A percentile compares a stretch with the other conserved stretches of the same genome.
Evolutionary conservation across 2,329 filamentous ascomycete genomes (phyloP).

Genomic region (Lachnellula arida): DNA sequence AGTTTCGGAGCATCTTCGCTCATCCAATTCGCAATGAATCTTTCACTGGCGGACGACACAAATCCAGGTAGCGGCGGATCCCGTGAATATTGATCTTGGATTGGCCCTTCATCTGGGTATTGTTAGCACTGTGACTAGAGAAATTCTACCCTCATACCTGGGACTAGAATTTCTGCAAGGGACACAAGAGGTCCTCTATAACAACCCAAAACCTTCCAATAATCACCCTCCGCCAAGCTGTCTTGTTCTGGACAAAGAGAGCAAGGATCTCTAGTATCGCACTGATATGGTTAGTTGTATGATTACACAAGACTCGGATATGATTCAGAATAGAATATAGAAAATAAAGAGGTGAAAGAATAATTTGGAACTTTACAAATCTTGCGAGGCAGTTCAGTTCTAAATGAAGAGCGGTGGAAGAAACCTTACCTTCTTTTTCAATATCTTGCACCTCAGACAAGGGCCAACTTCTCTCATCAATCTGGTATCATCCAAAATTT

Average conservation of each 20-base stretch:
- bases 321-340: too few species aligned
- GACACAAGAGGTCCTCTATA: background rate
- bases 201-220: conserved; percentile 2
- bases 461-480: background rate
- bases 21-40: background rate
- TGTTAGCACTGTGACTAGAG: background rate
- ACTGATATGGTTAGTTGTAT: background rate
- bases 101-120: background rate
- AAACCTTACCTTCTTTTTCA: background rate
- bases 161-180: background rate
- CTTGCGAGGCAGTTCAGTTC: too few species aligned
- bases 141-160: background rate
- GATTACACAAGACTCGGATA: too few species aligned
- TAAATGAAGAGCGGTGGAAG: too few species aligned
- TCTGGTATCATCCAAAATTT: background rate
- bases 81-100: background rate
- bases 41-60: background rate
- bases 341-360: too few species aligned
- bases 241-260: conserved; percentile 1
- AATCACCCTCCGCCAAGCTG: background rate
- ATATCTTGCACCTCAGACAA: background rate
- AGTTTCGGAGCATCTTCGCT: background rate
- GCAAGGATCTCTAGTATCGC: background rate
- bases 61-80: background rate
- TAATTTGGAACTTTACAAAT: too few species aligned